Evolutionary conservation across 257 asterid genomes (phyloP), one percentile per base, ranked within the genome.

Genomic region (Solanum acaule): DNA sequence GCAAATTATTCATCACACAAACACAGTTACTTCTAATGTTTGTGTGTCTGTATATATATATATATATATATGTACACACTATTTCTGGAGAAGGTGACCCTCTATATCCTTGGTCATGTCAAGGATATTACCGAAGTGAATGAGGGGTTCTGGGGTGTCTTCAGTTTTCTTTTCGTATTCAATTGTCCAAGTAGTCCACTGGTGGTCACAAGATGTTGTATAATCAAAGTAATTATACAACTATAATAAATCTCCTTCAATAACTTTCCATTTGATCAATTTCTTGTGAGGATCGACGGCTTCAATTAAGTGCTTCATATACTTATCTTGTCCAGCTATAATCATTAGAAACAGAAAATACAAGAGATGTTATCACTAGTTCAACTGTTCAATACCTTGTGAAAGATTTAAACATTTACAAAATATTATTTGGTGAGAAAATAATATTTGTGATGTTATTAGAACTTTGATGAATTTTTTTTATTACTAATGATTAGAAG

Each of bases 61-160:
- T 8, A 10, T 22, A 3, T 22, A 8, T 18, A 20, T 8, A 20
- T 3, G 3, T 0, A 20, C 23, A 46, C 16, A 14, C 20, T 49
- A 49, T 52, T 52, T 52, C 9, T 52, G 1, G 23, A 52, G 61
- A 52, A 52, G 61, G 61, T 52, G 61, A 16, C 0, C 8, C 3
- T 52, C 61, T 15, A 23, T 9, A 23, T 61, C 29, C 13, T 22
- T 22, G 25, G 68, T 61, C 68, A 61, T 22, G 68, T 2, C 68
- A 61, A 9, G 0, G 29, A 23, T 3, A 61, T 1, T 0, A 61
- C 68, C 0, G 0, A 61, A 22, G 13, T 61, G 68, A 61, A 61
- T 9, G 13, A 61, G 70, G 6, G 70, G 70, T 10, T 61, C 29
- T 22, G 13, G 68, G 6, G 27, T 22, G 6, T 61, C 70, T 61